Conservation (phyloP, 2,329 filamentous ascomycete genomes). For the Beauveria sp. region DNA sequence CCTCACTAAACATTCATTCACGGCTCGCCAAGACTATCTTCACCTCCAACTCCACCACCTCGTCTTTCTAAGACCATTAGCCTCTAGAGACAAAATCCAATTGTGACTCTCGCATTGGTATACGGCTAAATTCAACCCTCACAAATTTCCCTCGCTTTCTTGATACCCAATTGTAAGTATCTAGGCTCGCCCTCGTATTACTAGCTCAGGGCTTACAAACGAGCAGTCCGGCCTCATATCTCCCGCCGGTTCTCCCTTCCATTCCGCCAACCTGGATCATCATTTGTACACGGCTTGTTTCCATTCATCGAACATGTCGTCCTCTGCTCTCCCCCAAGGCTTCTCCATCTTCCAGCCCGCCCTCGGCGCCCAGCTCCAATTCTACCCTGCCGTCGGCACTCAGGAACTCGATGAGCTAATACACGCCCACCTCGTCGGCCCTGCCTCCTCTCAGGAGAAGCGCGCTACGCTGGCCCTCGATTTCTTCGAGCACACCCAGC, state of each 20-base stretch:
- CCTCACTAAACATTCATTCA: neutral
- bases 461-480: conserved; percentile 49
- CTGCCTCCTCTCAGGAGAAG: conserved; percentile 50
- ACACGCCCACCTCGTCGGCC: conserved; percentile 47
- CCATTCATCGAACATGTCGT: conserved; percentile 20
- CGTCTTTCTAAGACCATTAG: neutral
- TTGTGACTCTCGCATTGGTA: neutral
- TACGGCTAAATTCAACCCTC: neutral
- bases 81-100: neutral
- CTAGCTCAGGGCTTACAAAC: conserved; percentile 5
- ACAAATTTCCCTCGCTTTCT: neutral
- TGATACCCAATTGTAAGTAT: neutral
- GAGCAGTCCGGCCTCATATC: conserved; percentile 4
- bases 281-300: neutral
- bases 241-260: neutral
- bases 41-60: neutral
- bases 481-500: conserved; percentile 46
- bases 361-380: conserved; percentile 51
- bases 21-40: neutral
- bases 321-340: conserved; percentile 31
- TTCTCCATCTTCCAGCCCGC: conserved; percentile 55
- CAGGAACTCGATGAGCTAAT: conserved; percentile 54
- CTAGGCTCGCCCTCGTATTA: neutral
- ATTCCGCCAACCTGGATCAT: conserved; percentile 1
- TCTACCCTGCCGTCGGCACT: conserved; percentile 58